These are phyloP conservation scores for Lactarius hengduanensis DNA, from an alignment of 768 basidiomycete species.

Conservation along the genomic window DNA sequence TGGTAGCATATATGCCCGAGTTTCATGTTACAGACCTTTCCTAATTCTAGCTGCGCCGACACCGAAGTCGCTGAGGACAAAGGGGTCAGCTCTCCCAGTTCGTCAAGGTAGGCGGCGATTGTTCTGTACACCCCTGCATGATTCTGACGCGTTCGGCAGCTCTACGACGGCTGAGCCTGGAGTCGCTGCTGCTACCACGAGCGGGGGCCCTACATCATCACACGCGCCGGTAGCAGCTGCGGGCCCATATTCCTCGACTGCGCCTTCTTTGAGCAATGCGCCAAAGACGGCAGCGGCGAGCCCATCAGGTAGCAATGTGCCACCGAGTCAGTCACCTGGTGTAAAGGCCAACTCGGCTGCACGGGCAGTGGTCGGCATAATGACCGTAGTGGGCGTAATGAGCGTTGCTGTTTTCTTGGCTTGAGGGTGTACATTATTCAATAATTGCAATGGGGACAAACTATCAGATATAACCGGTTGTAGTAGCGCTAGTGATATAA, in stretches of 20 bases:
- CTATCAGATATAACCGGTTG: slow-evolving; percentile 10
- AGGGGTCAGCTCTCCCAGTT: slow-evolving; percentile 5
- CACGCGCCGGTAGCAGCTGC: not conserved
- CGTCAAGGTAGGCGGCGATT: not conserved
- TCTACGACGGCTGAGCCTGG: not conserved
- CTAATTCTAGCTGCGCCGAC: slow-evolving; percentile 21
- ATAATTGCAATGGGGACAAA: slow-evolving; percentile 9
- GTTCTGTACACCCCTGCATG: not conserved
- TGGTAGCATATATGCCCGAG: not conserved
- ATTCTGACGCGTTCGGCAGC: slow-evolving; percentile 1
- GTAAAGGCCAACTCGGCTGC: slow-evolving; percentile 37
- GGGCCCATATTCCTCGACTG: not conserved
- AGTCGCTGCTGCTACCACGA: not conserved
- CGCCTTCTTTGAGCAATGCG: not conserved
- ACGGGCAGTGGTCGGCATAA: slow-evolving; percentile 44
- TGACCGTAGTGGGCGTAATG: slow-evolving; percentile 50
- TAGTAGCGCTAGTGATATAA: not conserved
- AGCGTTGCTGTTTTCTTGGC: slow-evolving; percentile 46
- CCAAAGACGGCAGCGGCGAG: slow-evolving; percentile 10
- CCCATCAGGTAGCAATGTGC: not conserved
- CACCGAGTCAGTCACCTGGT: slow-evolving; percentile 31
- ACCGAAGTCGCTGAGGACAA: slow-evolving; percentile 18
- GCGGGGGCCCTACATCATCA: not conserved
- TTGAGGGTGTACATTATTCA: slow-evolving; percentile 2
- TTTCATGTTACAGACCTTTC: not conserved